phyloP scores from a whole-genome alignment of 441 rosid species.

The Melastoma candidum region DNA sequence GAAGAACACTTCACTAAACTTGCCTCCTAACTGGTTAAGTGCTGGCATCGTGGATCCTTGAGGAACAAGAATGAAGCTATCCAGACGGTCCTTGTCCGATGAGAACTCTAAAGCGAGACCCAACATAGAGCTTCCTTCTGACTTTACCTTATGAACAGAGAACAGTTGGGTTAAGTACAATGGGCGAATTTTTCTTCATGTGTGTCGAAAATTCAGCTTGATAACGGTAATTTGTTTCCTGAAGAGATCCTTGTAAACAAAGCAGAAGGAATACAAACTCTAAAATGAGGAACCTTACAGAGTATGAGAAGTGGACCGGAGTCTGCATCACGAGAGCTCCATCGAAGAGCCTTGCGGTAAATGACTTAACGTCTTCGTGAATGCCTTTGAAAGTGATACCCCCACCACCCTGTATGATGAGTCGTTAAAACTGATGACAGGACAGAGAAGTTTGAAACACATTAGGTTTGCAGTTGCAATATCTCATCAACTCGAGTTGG shows the following conservation, averaged over 20 bases:
- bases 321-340: slow-evolving; percentile 40
- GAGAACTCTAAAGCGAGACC: slow-evolving; percentile 52
- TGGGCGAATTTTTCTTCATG: slow-evolving; percentile 10
- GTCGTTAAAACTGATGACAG: slow-evolving; percentile 35
- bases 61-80: slow-evolving; percentile 35
- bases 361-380: slow-evolving; percentile 29
- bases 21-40: slow-evolving; percentile 15
- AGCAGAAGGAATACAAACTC: slow-evolving; percentile 5
- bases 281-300: slow-evolving; percentile 39
- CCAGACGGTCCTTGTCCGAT: slow-evolving; percentile 25
- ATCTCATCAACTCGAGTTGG: neutral
- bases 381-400: slow-evolving; percentile 60
- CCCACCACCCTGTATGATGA: slow-evolving; percentile 78
- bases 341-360: slow-evolving; percentile 51
- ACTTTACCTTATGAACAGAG: slow-evolving; percentile 43
- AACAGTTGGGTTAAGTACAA: slow-evolving; percentile 10
- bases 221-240: too few species aligned
- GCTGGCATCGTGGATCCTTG: slow-evolving; percentile 11
- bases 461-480: slow-evolving; percentile 5
- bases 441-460: too few species aligned
- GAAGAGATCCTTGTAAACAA: too few species aligned
- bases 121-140: slow-evolving; percentile 39
- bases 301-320: slow-evolving; percentile 43
- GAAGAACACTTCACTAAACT: slow-evolving; percentile 27
- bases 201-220: too few species aligned